Base-by-base conservation (phyloP, 495 filamentous ascomycete species). In the Aspergillus conjunctus region DNA sequence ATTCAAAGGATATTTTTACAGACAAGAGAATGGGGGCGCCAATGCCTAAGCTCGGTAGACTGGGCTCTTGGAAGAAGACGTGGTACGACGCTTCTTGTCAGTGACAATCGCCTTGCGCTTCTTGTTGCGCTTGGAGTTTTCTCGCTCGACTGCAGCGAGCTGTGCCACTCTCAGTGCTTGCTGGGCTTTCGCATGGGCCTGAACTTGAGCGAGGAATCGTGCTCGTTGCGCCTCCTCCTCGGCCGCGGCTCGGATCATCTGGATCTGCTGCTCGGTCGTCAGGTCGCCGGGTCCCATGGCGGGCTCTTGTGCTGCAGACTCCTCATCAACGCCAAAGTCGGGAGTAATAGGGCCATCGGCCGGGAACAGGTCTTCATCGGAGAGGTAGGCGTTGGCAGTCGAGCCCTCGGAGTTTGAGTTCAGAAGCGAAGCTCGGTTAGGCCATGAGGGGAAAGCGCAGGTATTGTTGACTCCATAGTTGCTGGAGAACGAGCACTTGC, bases 401-500 rank as follows among this genome's bases (percentile, higher is more conserved):
- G 75, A 74, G 12, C 68, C 63, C 39, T 65, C 66, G 0, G 74
- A 71, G 58, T 74, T 70, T 60, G 66, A 66, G 58, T 64, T 77
- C 51, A 75, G 64, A 7, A 84, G 72, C 3, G 79, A 79, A 0
- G 74, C 69, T 20, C 81, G 63, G 63, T 81, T 79, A 26, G 81
- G 81, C 81, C 81, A 84, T 22, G 79, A 81, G 21, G 81, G 81
- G 56, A 77, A 84, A 10, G 81, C 81, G 63, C 80, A 84, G 20
- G 80, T 73, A 22, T 76, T 75, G 59, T 71, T 77, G 70, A 75
- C 70, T 1, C 69, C 74, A 57, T 73, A 72, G 39, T 71, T 66
- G 45, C 65, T 77, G 32, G 76, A 77, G 68, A 80, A 80, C 20
- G 76, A 79, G 14, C 74, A 76, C 58, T 80, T 80, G 71, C 76